Base-by-base conservation (phyloP, 179 eudicot species). In the Pouteria campechiana region DNA sequence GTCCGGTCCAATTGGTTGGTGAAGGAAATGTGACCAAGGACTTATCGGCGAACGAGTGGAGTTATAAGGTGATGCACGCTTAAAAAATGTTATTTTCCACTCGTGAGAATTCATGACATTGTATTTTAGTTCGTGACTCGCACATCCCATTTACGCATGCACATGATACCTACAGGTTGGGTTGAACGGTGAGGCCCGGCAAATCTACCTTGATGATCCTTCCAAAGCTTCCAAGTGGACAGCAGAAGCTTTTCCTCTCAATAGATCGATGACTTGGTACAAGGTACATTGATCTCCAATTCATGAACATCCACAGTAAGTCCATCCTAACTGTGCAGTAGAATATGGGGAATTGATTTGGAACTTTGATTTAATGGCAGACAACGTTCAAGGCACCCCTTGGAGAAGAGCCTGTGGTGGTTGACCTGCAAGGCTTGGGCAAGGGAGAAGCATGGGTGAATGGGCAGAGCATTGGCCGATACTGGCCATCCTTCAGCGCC, bases 261-360 rank as follows among this genome's bases (percentile, higher is more conserved):
- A 75, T 59, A 48, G 42, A 6, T 88, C 99, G 27, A 83, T 92
- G 37, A 83, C 94, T 24, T 92, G 99, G 99, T 92, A 92, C 80
- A 87, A 82, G 94, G 99, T 90, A 78, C 6, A 27, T 11, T 40
- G n/a, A n/a, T n/a, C n/a, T 25, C 14, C 25, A 20, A 25, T 22
- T 33, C 16, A 40, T 32, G 29, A 22, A 28, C 24, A 15, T n/a
- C 9, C 38, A 6, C 14, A 25, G 11, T 17, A 2, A 2, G 19
- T 3, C 12, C 4, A 16, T 17, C 2, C 1, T 1, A 13, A 48
- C 38, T 41, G 34, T 41, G 1, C 15, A 40, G 10, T 17, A 2
- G 25, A 12, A 25, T 18, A 13, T 22, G 5, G 34, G 7, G 35
- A 25, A 25, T 10, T 29, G 9, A 33, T 25, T 40, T 6, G 16